phyloP scores from a whole-genome alignment of 2,329 filamentous ascomycete genomes.

The Xylariaceae sp. region DNA sequence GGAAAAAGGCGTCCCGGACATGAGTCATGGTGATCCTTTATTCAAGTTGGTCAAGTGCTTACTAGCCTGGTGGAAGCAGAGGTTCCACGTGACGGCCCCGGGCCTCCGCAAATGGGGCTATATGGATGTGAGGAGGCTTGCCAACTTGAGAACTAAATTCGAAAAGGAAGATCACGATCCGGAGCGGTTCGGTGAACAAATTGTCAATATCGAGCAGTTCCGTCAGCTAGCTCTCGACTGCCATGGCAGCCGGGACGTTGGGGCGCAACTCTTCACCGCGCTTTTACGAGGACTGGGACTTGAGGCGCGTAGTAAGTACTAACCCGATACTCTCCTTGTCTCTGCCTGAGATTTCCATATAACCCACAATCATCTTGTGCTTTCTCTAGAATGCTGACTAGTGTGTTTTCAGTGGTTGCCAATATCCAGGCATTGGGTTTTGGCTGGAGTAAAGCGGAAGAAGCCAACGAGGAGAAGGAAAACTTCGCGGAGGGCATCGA shows the following conservation, averaged over 20 bases:
- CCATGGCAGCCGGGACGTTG: conserved; percentile 78
- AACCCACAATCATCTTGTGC: background rate
- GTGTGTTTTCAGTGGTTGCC: conserved; percentile 51
- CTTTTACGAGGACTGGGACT: conserved; percentile 74
- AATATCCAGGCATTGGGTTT: conserved; percentile 84
- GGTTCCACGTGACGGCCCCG: conserved; percentile 70
- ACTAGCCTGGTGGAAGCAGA: conserved; percentile 81
- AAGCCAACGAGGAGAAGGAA: conserved; percentile 54
- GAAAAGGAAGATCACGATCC: conserved; percentile 56
- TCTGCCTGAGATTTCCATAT: background rate
- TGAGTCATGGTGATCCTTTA: conserved; percentile 78
- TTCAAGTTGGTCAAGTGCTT: conserved; percentile 69
- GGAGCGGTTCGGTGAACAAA: conserved; percentile 68
- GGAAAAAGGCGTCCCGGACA: conserved; percentile 65
- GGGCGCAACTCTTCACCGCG: conserved; percentile 84
- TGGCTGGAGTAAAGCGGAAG: conserved; percentile 83
- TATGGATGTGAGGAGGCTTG: conserved; percentile 67
- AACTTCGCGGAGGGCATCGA: conserved; percentile 14
- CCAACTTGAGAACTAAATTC: conserved; percentile 67
- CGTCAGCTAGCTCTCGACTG: conserved; percentile 62
- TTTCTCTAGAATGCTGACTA: background rate
- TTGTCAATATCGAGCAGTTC: conserved; percentile 63
- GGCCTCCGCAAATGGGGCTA: conserved; percentile 88
- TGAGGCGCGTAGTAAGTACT: conserved; percentile 56
- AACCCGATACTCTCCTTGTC: background rate